Evolutionary conservation across 495 filamentous ascomycete species (phyloP).

Genomic region (Daldinia loculata): DNA sequence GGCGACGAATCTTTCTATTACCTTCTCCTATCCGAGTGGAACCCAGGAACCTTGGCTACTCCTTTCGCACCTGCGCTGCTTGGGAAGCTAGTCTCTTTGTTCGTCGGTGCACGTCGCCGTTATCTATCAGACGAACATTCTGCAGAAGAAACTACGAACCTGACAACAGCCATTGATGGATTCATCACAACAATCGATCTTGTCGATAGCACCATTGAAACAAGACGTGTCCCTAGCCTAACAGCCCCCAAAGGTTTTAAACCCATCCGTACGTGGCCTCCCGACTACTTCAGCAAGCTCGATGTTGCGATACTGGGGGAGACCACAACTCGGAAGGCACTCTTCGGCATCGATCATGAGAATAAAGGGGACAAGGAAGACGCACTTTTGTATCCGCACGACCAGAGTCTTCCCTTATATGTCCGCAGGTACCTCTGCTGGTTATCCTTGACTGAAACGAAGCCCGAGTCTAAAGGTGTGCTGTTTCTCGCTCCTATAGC

Average conservation of each 20-base stretch:
- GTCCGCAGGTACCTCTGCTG: slow-evolving; percentile 26
- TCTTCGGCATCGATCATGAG: slow-evolving; percentile 23
- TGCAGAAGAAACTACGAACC: neutral
- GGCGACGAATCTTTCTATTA: slow-evolving; percentile 26
- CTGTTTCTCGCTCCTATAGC: slow-evolving; percentile 35
- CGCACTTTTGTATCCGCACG: slow-evolving; percentile 9
- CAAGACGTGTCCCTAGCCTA: neutral
- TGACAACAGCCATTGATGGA: slow-evolving; percentile 15
- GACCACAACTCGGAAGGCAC: neutral
- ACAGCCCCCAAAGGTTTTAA: neutral
- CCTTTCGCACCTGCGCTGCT: slow-evolving; percentile 8
- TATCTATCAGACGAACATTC: neutral
- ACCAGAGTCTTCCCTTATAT: slow-evolving; percentile 11
- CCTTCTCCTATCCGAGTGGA: slow-evolving; percentile 24
- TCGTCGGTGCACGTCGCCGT: slow-evolving; percentile 21
- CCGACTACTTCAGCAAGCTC: slow-evolving; percentile 6
- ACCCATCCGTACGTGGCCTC: slow-evolving; percentile 4
- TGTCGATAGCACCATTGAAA: neutral
- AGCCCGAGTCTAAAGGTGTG: neutral
- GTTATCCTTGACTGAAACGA: slow-evolving; percentile 8
- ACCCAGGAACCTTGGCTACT: neutral
- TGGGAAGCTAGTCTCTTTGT: slow-evolving; percentile 17
- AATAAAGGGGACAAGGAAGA: neutral
- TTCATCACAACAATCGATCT: slow-evolving; percentile 14
- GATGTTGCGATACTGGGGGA: slow-evolving; percentile 31